A percentile compares a stretch with the other conserved stretches of the same genome.
phyloP scores from a whole-genome alignment of 1,284 basidiomycete genomes.

The Pyrrhoderma noxium region DNA sequence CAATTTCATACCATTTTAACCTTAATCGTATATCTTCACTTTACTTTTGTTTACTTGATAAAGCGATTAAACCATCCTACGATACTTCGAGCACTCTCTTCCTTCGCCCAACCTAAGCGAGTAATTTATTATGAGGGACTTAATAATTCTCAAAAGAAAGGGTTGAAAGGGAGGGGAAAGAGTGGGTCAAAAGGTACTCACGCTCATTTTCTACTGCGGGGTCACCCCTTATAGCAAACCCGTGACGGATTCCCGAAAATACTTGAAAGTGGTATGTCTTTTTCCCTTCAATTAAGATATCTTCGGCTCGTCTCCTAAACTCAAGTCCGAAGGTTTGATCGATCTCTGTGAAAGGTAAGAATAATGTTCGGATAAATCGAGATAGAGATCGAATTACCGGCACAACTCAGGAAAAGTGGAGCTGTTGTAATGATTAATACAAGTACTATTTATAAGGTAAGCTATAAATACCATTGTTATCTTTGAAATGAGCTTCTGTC shows the following conservation, averaged over 20 bases:
- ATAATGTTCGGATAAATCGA: neutral
- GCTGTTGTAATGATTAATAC: slow-evolving; percentile 27
- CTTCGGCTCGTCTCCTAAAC: slow-evolving; percentile 39
- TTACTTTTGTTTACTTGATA: slow-evolving; percentile 2
- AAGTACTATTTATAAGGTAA: neutral
- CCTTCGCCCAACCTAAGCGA: slow-evolving; percentile 49
- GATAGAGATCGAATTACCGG: slow-evolving; percentile 30
- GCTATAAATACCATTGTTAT: slow-evolving; percentile 34
- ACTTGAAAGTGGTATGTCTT: slow-evolving; percentile 42
- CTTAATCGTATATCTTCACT: no score
- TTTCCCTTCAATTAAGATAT: slow-evolving; percentile 36
- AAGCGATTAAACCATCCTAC: slow-evolving; percentile 40
- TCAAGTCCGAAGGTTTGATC: slow-evolving; percentile 38
- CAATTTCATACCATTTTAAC: no score
- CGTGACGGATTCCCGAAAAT: slow-evolving; percentile 43
- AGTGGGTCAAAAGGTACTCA: slow-evolving; percentile 27
- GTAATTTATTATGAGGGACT: neutral
- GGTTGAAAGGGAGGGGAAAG: neutral
- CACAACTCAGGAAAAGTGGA: slow-evolving; percentile 46
- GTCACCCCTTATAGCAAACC: slow-evolving; percentile 37
- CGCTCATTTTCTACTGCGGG: slow-evolving; percentile 33
- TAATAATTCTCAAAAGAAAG: neutral
- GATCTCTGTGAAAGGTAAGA: slow-evolving; percentile 28
- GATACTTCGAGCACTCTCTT: slow-evolving; percentile 44
- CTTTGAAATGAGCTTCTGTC: slow-evolving; percentile 39